phyloP scores from a whole-genome alignment of 352 stramenopile genomes.

The Globisporangium barbulae region DNA sequence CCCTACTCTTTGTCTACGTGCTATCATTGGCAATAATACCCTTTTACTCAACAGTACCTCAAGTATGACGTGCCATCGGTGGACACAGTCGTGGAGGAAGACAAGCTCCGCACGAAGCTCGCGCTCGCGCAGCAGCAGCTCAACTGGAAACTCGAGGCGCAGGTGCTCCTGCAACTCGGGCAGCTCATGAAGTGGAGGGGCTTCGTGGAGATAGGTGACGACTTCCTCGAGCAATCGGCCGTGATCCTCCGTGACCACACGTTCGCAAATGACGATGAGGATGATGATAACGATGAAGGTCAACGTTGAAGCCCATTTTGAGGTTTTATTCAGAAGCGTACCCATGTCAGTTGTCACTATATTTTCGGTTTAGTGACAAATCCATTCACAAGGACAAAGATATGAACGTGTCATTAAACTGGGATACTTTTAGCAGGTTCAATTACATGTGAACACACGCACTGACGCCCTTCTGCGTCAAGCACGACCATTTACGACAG shows the following conservation, averaged over 20 bases:
- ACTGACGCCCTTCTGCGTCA: background rate
- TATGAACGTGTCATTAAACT: too few relatives aligned
- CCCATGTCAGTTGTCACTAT: slow-evolving; percentile 2
- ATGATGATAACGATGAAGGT: slow-evolving; percentile 11
- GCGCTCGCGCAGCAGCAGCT: slow-evolving; percentile 28
- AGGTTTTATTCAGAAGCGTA: slow-evolving; percentile 5
- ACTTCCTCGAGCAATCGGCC: slow-evolving; percentile 51
- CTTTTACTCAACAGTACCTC: slow-evolving; percentile 39
- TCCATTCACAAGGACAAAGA: background rate
- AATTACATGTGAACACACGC: background rate
- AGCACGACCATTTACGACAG: background rate
- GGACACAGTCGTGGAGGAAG: slow-evolving; percentile 70
- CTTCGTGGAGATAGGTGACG: slow-evolving; percentile 37
- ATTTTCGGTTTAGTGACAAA: background rate
- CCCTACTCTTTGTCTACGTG: background rate
- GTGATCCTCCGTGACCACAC: slow-evolving; percentile 50
- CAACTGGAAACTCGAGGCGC: slow-evolving; percentile 65
- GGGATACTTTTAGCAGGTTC: too few relatives aligned
- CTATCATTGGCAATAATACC: background rate
- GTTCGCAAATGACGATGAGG: slow-evolving; percentile 34
- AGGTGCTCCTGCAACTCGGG: slow-evolving; percentile 59
- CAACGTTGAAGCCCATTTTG: background rate
- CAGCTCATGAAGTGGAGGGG: slow-evolving; percentile 80
- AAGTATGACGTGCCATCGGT: slow-evolving; percentile 61
- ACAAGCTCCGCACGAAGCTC: slow-evolving; percentile 64